These are phyloP conservation scores for Fusarium phyllophilum DNA, from an alignment of 2,329 filamentous ascomycete species.

Conservation along the genomic window DNA sequence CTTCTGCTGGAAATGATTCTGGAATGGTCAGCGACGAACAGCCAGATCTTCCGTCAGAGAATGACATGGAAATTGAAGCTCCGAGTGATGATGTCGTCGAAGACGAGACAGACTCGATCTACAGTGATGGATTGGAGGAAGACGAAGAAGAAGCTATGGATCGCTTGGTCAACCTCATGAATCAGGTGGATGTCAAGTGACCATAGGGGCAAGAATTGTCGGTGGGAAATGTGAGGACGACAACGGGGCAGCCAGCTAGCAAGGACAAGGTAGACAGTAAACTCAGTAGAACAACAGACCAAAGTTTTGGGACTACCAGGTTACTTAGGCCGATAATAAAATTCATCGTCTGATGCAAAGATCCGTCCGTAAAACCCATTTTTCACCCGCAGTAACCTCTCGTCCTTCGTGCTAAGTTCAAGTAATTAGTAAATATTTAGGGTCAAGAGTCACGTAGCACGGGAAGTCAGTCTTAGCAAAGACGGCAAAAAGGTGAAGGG, in stretches of 20 bases:
- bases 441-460: neutral
- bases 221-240: neutral
- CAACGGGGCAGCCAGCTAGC: neutral
- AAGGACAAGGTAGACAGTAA: neutral
- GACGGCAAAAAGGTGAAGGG: neutral
- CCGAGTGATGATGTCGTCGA: neutral
- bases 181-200: neutral
- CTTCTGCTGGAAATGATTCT: neutral
- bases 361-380: slow-evolving; percentile 91
- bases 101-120: neutral
- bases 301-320: neutral
- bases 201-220: neutral
- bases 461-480: too few species aligned
- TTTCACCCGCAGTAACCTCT: slow-evolving; percentile 82
- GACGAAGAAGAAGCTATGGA: slow-evolving; percentile 34
- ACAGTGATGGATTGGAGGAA: slow-evolving; percentile 1
- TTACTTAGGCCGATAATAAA: slow-evolving; percentile 1
- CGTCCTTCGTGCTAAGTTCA: slow-evolving; percentile 76
- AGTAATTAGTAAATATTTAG: slow-evolving; percentile 6
- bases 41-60: neutral
- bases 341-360: slow-evolving; percentile 70
- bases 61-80: neutral
- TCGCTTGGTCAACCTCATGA: slow-evolving; percentile 31
- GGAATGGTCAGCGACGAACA: neutral
- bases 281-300: neutral